Evolutionary conservation across 1,139 yeast species (phyloP), one percentile per base, ranked within the genome.

Genomic region (Pichiaceae sp.): DNA sequence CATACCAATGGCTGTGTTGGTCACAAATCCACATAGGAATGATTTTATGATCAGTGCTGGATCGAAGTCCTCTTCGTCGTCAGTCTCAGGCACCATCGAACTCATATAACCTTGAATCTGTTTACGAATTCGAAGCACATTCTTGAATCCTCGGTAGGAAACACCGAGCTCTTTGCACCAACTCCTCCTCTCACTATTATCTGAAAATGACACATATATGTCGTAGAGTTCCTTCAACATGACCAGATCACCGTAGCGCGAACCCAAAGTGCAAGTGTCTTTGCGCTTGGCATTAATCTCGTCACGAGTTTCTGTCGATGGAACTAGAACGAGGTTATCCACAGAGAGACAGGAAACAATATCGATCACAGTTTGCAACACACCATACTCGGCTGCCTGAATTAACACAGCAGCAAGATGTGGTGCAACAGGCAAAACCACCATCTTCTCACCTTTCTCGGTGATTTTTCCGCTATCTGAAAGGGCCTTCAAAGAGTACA

Each of bases 341-440:
- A 91, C 96, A 4, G 96, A 86, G 28, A 93, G 68, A 60, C 97
- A 89, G 0, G 97, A 78, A 1, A 84, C 93, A 36, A 93, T 85
- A 54, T 91, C 97, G 29, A 91, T 70, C 2, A 85, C 95, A 2
- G 80, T 73, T 2, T 64, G 60, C 17, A 86, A 59, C 19, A 78
- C 78, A 0, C 74, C 75, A 33, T 56, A 56, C 34, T 74, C 76
- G 42, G 70, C 63, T 0, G 96, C 95, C 28, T 72, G 70, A 34
- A 89, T 66, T 38, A 89, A 66, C 9, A 87, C 96, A 0, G 86
- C 87, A n/a, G 96, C 84, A 30, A 93, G 66, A 50, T 85, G 93
- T 0, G 98, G 98, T 14, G 89, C 81, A 18, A 93, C 70, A 0
- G 98, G 98, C 42, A 91, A 65, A 7, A 85, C 70, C 0, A 95